phyloP scores from a whole-genome alignment of 352 stramenopile species.

The Phytopythium sindhum region DNA sequence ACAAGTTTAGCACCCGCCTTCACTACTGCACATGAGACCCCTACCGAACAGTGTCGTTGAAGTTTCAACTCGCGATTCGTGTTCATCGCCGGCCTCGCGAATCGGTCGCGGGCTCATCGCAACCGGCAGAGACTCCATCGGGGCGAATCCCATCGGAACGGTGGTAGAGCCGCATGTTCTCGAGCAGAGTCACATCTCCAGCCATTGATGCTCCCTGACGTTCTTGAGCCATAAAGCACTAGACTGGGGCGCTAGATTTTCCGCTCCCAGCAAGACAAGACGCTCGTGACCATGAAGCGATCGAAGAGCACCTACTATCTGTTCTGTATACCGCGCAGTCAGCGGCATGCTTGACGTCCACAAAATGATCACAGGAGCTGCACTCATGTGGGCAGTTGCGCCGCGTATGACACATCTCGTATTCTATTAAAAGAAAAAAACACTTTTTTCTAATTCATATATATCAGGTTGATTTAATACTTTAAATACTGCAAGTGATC shows the following conservation, averaged over 20 bases:
- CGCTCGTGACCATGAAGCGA: neutral
- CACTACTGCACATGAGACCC: no score
- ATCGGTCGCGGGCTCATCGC: no score
- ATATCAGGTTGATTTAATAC: neutral
- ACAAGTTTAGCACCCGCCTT: no score
- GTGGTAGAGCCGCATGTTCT: conserved; percentile 1
- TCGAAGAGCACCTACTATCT: neutral
- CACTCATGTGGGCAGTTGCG: neutral
- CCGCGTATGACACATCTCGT: neutral
- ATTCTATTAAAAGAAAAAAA: neutral
- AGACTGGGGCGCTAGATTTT: neutral
- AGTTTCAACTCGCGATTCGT: neutral
- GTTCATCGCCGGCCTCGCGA: no score
- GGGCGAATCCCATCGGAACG: neutral
- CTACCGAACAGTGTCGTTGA: neutral
- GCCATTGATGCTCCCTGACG: neutral
- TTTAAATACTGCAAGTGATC: neutral
- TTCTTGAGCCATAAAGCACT: neutral
- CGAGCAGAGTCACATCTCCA: neutral
- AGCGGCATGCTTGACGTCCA: neutral
- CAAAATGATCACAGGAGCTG: neutral
- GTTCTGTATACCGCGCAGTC: neutral
- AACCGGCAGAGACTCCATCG: neutral
- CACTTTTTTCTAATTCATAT: neutral
- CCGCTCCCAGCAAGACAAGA: neutral